Conservation (phyloP, 129 eudicot species). For the Sambucus nigra region DNA sequence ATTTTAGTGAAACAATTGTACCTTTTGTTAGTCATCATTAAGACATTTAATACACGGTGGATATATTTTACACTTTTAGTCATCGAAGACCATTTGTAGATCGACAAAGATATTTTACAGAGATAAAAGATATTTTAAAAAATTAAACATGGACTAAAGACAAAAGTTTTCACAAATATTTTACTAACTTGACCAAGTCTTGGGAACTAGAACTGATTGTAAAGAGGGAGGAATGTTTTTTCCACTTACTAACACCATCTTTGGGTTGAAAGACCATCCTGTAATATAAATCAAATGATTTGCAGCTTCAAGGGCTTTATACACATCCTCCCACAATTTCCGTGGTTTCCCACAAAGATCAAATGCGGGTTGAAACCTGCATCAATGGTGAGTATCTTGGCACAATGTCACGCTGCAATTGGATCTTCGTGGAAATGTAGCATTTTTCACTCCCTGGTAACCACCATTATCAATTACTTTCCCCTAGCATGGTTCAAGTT, state of each 20-base stretch:
- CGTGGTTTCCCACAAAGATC: constrained; percentile 34
- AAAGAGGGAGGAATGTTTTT: no score
- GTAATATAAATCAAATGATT: constrained; percentile 83
- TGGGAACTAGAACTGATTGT: no score
- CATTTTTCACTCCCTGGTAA: constrained; percentile 51
- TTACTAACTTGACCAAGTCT: no score
- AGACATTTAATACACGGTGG: no score
- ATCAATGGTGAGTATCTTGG: constrained; percentile 83
- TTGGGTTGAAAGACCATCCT: constrained; percentile 96
- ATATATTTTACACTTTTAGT: no score
- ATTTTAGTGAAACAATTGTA: no score
- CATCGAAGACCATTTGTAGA: no score
- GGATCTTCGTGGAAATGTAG: constrained; percentile 62
- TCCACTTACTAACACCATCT: constrained; percentile 56
- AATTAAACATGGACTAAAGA: no score
- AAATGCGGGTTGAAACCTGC: constrained; percentile 56
- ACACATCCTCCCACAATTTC: constrained; percentile 88
- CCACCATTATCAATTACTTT: constrained; percentile 35
- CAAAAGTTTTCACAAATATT: no score
- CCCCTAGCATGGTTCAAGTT: constrained; percentile 53
- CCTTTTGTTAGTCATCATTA: no score
- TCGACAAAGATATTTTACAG: no score
- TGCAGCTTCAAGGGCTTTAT: constrained; percentile 72
- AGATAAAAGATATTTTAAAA: no score
- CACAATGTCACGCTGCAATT: constrained; percentile 54